Conservation (phyloP, 2,329 filamentous ascomycete species). For the Xylaria sp. region DNA sequence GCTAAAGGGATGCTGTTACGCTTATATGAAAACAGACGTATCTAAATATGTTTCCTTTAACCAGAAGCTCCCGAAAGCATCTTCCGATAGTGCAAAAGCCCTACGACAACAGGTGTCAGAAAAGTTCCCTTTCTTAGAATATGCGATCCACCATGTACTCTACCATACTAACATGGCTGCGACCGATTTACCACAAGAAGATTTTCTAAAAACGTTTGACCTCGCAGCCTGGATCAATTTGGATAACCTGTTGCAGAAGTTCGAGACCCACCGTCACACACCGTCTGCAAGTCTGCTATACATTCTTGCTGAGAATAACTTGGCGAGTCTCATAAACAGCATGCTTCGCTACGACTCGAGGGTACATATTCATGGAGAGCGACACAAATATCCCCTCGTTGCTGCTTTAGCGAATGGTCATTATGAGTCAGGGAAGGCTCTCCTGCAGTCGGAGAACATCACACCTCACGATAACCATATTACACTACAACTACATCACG, state of each 20-base stretch:
- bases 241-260: not conserved
- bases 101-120: not conserved
- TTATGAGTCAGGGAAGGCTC: slow-evolving; percentile 9
- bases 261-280: slow-evolving; percentile 9
- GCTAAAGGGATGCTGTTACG: slow-evolving; percentile 21
- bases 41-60: too few species aligned
- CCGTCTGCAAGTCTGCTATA: slow-evolving; percentile 15
- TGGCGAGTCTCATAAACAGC: slow-evolving; percentile 18
- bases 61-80: slow-evolving; percentile 15
- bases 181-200: not conserved
- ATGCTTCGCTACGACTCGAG: not conserved
- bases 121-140: not conserved
- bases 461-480: too few species aligned
- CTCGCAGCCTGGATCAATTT: not conserved
- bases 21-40: slow-evolving; percentile 9
- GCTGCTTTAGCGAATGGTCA: slow-evolving; percentile 24
- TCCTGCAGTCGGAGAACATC: slow-evolving; percentile 7
- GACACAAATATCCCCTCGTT: slow-evolving; percentile 12
- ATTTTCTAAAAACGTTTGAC: not conserved
- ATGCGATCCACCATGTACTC: not conserved
- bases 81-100: slow-evolving; percentile 1
- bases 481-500: too few species aligned
- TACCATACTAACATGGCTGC: not conserved
- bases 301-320: slow-evolving; percentile 25
- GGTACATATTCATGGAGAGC: not conserved